These are phyloP conservation scores for Forsythia suspensa DNA, from an alignment of 257 asterid species.

Conservation along the genomic window DNA sequence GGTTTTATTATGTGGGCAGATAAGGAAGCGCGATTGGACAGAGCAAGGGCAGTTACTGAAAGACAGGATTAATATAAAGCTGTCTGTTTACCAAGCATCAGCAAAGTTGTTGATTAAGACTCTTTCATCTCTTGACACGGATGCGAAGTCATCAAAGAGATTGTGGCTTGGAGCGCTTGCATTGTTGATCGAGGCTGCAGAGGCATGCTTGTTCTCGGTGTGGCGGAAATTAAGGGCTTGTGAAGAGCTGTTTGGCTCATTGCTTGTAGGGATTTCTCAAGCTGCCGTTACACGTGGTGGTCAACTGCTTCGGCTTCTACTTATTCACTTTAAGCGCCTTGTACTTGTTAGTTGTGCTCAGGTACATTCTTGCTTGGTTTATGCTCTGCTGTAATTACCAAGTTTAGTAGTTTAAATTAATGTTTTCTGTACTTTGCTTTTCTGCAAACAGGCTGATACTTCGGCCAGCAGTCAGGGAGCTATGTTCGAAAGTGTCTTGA, in stretches of 20 bases:
- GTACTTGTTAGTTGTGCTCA: slow-evolving; percentile 85
- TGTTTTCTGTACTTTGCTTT: slow-evolving; percentile 19
- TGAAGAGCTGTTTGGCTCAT: slow-evolving; percentile 86
- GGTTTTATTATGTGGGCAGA: slow-evolving; percentile 53
- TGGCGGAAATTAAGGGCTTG: slow-evolving; percentile 97
- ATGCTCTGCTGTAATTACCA: slow-evolving; percentile 21
- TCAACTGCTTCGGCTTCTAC: slow-evolving; percentile 86
- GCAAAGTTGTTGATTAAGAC: slow-evolving; percentile 71
- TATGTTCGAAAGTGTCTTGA: slow-evolving; percentile 83
- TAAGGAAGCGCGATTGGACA: slow-evolving; percentile 89
- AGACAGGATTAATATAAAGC: slow-evolving; percentile 74
- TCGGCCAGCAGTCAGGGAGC: slow-evolving; percentile 74
- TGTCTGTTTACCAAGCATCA: slow-evolving; percentile 89
- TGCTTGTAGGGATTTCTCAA: slow-evolving; percentile 88
- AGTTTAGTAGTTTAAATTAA: slow-evolving; percentile 19
- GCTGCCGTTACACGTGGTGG: slow-evolving; percentile 85
- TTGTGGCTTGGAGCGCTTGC: slow-evolving; percentile 90
- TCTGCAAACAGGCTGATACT: slow-evolving; percentile 68
- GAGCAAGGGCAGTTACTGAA: slow-evolving; percentile 87
- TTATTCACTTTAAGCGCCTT: slow-evolving; percentile 85
- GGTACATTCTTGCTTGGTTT: slow-evolving; percentile 47
- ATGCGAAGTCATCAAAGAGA: slow-evolving; percentile 87
- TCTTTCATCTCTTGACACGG: slow-evolving; percentile 71
- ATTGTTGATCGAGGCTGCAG: slow-evolving; percentile 79
- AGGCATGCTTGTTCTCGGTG: slow-evolving; percentile 76